Evolutionary conservation across 2,329 filamentous ascomycete genomes (phyloP).

Genomic region (Ophiostoma himal-ulmi): DNA sequence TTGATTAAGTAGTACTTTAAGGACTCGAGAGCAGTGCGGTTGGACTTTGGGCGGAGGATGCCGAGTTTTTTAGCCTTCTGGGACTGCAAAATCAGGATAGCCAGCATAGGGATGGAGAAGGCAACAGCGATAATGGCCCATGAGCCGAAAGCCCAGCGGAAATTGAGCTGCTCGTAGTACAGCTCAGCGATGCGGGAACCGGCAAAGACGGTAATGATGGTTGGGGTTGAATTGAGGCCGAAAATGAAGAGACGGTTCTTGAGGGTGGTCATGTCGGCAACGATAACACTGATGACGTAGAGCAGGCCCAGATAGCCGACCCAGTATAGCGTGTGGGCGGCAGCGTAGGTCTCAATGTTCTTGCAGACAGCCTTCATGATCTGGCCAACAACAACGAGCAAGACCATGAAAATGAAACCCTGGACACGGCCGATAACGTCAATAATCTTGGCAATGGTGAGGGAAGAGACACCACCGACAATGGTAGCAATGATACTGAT

Average conservation of each 20-base stretch:
- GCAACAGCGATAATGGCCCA: conserved; percentile 59
- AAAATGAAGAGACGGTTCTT: conserved; percentile 60
- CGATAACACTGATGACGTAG: conserved; percentile 49
- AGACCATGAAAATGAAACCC: conserved; percentile 50
- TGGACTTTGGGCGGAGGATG: conserved; percentile 39
- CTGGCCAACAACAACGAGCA: conserved; percentile 47
- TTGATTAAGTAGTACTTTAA: conserved; percentile 51
- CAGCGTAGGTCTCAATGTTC: conserved; percentile 56
- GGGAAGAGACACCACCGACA: conserved; percentile 54
- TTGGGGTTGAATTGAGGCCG: conserved; percentile 59
- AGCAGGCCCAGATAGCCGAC: conserved; percentile 46
- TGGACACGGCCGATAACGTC: conserved; percentile 62
- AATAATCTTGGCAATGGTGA: conserved; percentile 60
- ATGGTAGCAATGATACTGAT: conserved; percentile 49
- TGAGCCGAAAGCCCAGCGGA: conserved; percentile 63
- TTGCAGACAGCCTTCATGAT: conserved; percentile 61
- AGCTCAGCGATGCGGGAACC: conserved; percentile 50
- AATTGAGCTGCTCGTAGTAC: conserved; percentile 48
- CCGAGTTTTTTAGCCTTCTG: conserved; percentile 53
- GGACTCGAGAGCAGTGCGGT: conserved; percentile 42
- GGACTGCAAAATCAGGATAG: conserved; percentile 53
- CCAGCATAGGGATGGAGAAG: conserved; percentile 51
- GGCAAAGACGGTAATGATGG: conserved; percentile 59
- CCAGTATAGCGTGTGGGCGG: conserved; percentile 60
- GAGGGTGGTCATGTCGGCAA: conserved; percentile 60